Percentiles rank a stretch among this genome's conserved stretches.
Conservation (phyloP, 805 yeast species). For the Pichia cephalocereana region DNA sequence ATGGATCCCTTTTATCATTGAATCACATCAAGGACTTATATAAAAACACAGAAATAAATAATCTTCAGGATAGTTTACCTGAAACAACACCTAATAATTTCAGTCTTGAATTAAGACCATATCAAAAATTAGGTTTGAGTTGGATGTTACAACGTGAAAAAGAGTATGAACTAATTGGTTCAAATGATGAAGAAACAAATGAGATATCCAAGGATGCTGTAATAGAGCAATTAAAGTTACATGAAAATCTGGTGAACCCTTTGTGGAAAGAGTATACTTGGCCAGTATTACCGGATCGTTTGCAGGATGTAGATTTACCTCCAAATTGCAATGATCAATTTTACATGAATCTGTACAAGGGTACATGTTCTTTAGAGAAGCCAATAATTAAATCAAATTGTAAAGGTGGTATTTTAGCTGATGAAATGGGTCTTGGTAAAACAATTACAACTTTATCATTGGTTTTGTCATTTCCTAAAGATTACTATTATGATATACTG, state of each 20-base stretch:
- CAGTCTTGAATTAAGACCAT: constrained; percentile 51
- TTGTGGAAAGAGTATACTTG: constrained; percentile 73
- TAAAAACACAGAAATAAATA: constrained; percentile 45
- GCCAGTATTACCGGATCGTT: constrained; percentile 37
- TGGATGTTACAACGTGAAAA: constrained; percentile 85
- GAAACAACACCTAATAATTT: constrained; percentile 53
- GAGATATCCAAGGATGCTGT: constrained; percentile 16
- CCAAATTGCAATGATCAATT: constrained; percentile 27
- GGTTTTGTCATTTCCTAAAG: constrained; percentile 55
- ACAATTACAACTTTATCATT: constrained; percentile 77
- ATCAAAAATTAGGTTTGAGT: constrained; percentile 77
- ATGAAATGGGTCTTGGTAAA: constrained; percentile 96
- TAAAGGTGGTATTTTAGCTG: constrained; percentile 85
- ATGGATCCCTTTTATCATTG: constrained; percentile 31
- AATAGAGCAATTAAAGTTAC: constrained; percentile 15
- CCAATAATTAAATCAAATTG: constrained; percentile 56
- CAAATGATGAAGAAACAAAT: constrained; percentile 18
- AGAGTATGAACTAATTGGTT: constrained; percentile 40
- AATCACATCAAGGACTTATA: constrained; percentile 75
- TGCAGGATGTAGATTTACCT: not conserved
- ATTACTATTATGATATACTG: constrained; percentile 20
- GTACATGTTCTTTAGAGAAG: constrained; percentile 60
- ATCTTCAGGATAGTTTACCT: constrained; percentile 45
- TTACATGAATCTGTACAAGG: constrained; percentile 72
- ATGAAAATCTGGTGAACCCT: constrained; percentile 62